Evolutionary conservation across 768 basidiomycete genomes (phyloP).

Genomic region (Rhodocollybia butyracea): DNA sequence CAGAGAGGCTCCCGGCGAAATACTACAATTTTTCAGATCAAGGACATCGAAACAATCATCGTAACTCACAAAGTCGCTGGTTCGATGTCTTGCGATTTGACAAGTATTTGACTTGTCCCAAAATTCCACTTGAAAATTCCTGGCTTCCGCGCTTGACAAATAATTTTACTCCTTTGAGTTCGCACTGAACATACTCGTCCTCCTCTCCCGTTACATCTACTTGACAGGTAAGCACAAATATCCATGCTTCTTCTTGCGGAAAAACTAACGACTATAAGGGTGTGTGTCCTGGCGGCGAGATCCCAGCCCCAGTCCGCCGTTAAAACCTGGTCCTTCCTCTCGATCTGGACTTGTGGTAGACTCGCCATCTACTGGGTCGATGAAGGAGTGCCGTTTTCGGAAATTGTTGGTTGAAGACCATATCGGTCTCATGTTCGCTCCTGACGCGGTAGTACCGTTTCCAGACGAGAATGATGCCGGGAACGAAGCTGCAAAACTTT

Average conservation of each 20-base stretch:
- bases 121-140: conserved; percentile 57
- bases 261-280: conserved; percentile 5
- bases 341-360: background rate
- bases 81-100: conserved; percentile 35
- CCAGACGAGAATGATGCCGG: background rate
- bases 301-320: background rate
- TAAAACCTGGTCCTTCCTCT: background rate
- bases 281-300: background rate
- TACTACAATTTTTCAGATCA: conserved; percentile 33
- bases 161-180: conserved; percentile 59
- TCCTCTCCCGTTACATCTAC: conserved; percentile 63
- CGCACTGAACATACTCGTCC: conserved; percentile 51
- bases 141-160: conserved; percentile 54
- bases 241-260: background rate
- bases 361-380: background rate
- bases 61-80: conserved; percentile 51
- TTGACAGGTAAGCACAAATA: background rate
- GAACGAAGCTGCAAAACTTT: background rate
- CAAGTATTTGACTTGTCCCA: conserved; percentile 60
- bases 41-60: background rate
- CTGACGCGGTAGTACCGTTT: background rate
- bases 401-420: conserved; percentile 6
- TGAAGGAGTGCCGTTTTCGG: conserved; percentile 6
- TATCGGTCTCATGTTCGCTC: conserved; percentile 2
- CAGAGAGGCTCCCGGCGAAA: conserved; percentile 70